Conservation (phyloP, 179 eudicot genomes). For the Spergularia azorica region DNA sequence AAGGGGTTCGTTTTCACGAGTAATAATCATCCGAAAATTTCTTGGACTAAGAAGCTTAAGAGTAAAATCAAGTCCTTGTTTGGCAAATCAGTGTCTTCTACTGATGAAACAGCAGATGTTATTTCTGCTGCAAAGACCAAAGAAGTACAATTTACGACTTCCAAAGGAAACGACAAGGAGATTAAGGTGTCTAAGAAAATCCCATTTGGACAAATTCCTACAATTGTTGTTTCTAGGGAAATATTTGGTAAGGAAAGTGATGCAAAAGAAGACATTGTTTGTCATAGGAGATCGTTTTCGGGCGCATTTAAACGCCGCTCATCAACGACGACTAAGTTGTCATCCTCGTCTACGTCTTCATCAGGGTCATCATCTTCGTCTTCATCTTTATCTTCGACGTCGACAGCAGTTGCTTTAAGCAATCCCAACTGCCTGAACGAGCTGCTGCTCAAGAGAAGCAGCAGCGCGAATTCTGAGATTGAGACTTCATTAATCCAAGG, state of each 20-base stretch:
- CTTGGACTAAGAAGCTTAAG: conserved; percentile 66
- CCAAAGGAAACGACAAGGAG: background rate
- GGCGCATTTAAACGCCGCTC: conserved; percentile 57
- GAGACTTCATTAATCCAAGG: conserved; percentile 68
- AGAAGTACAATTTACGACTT: background rate
- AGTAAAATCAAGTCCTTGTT: conserved; percentile 60
- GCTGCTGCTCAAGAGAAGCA: conserved; percentile 42
- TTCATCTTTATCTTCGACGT: conserved; percentile 24
- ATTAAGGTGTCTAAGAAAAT: conserved; percentile 12
- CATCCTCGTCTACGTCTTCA: conserved; percentile 37
- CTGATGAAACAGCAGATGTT: background rate
- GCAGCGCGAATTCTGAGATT: conserved; percentile 42
- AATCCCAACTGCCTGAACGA: conserved; percentile 40
- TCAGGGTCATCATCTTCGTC: conserved; percentile 9
- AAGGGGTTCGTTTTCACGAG: background rate
- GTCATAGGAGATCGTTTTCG: conserved; percentile 76
- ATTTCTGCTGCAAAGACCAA: background rate
- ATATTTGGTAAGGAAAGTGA: conserved; percentile 30
- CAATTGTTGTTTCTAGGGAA: conserved; percentile 30
- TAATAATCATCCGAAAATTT: conserved; percentile 38
- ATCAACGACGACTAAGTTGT: conserved; percentile 39
- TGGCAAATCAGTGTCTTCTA: conserved; percentile 47
- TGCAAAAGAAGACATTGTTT: conserved; percentile 23
- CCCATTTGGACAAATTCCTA: conserved; percentile 32
- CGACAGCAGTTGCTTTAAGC: conserved; percentile 31